Conservation (phyloP, 495 filamentous ascomycete species). For the Xylaria scruposa region DNA sequence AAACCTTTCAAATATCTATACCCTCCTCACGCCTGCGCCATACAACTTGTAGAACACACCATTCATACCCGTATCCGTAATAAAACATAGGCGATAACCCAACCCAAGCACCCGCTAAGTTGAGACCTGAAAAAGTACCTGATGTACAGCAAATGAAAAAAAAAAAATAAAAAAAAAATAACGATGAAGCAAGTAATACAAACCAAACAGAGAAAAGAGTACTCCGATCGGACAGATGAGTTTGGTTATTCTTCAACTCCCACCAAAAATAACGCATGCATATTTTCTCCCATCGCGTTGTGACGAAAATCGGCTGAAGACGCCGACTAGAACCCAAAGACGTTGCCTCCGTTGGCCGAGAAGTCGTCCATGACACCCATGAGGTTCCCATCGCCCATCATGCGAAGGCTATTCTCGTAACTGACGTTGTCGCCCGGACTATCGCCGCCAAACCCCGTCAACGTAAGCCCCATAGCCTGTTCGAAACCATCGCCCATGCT, state of each 20-base stretch:
- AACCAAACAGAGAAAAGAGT: neutral
- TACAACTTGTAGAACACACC: neutral
- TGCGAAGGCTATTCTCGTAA: slow-evolving; percentile 42
- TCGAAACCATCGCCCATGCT: slow-evolving; percentile 54
- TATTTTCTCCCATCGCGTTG: neutral
- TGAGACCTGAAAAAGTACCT: neutral
- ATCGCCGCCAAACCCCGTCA: slow-evolving; percentile 48
- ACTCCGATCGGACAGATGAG: neutral
- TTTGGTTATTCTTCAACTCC: neutral
- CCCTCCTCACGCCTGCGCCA: neutral
- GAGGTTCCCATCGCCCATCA: slow-evolving; percentile 33
- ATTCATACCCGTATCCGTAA: neutral
- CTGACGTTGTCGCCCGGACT: slow-evolving; percentile 35
- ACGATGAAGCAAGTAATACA: neutral
- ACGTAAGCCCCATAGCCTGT: slow-evolving; percentile 58
- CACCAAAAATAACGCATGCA: neutral
- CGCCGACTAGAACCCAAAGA: neutral
- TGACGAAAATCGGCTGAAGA: neutral
- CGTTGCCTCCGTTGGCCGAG: neutral
- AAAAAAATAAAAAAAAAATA: neutral
- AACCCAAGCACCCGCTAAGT: neutral
- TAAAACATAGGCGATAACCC: neutral
- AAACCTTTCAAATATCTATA: too few relatives aligned
- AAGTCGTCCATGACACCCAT: slow-evolving; percentile 9
- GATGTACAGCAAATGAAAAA: neutral